Conservation (phyloP, 192 early-diverging fungal genomes). For the Obelidium mucronatum region DNA sequence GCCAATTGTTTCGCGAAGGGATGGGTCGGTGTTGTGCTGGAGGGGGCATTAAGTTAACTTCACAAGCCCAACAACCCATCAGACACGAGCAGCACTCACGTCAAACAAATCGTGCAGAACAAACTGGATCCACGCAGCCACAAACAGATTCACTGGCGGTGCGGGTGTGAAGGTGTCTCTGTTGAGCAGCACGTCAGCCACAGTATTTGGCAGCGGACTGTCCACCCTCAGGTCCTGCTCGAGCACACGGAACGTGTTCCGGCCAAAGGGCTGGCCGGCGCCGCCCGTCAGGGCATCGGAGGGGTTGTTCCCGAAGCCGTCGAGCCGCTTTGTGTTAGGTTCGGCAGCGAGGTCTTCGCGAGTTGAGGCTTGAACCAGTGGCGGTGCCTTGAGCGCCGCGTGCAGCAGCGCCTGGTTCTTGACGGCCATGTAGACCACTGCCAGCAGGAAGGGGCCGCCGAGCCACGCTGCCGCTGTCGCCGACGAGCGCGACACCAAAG, state of each 20-base stretch:
- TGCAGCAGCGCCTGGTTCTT: too few relatives aligned
- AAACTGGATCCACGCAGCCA: constrained; percentile 5
- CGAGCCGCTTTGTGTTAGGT: too few relatives aligned
- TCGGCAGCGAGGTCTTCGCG: too few relatives aligned
- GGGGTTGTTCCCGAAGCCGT: neutral
- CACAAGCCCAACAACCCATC: neutral
- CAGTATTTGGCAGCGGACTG: neutral
- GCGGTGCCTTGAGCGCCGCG: too few relatives aligned
- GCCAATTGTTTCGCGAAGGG: neutral
- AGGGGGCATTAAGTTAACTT: neutral
- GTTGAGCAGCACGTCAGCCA: neutral
- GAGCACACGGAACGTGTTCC: neutral
- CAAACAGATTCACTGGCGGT: neutral
- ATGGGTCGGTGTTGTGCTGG: neutral
- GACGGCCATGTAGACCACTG: too few relatives aligned
- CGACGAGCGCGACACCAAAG: too few relatives aligned
- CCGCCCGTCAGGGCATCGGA: neutral
- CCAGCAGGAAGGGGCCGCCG: too few relatives aligned
- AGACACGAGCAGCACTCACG: neutral
- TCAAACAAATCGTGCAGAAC: neutral
- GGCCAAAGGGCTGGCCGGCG: neutral
- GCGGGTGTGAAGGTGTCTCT: neutral
- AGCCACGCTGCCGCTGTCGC: too few relatives aligned
- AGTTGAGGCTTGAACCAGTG: too few relatives aligned
- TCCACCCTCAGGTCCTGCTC: neutral